phyloP scores from a whole-genome alignment of 179 eudicot species.

The Heliamphora pulchella region DNA sequence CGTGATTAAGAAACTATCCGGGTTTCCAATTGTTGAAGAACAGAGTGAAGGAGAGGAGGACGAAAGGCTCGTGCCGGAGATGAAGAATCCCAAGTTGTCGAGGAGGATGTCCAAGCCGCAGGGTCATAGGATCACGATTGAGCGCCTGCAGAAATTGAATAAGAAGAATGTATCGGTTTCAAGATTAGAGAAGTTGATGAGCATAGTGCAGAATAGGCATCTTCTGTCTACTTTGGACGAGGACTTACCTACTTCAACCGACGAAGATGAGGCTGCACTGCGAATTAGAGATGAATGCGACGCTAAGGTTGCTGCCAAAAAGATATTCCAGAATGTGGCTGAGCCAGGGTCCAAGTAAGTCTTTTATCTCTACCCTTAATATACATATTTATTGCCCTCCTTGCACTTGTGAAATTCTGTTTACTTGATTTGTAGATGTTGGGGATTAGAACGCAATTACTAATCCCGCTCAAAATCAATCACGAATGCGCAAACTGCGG shows the following conservation, averaged over 20 bases:
- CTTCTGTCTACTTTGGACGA: slow-evolving; percentile 46
- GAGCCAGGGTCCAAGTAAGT: slow-evolving; percentile 51
- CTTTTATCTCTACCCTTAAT: too few species aligned
- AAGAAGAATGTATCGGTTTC: slow-evolving; percentile 63
- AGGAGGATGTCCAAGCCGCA: slow-evolving; percentile 26
- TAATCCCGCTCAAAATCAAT: too few species aligned
- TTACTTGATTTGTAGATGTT: too few species aligned
- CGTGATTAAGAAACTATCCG: slow-evolving; percentile 45
- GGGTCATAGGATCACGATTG: slow-evolving; percentile 43
- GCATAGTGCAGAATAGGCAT: slow-evolving; percentile 40
- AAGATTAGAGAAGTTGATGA: slow-evolving; percentile 63
- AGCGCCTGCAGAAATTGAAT: slow-evolving; percentile 47
- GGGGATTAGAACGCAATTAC: too few species aligned
- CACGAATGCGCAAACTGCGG: too few species aligned
- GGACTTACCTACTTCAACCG: slow-evolving; percentile 27
- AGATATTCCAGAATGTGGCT: slow-evolving; percentile 49
- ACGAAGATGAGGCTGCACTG: slow-evolving; percentile 34
- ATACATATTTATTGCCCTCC: too few species aligned
- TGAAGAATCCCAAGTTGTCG: slow-evolving; percentile 36
- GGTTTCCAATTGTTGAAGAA: slow-evolving; percentile 41
- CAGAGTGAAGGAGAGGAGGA: slow-evolving; percentile 53
- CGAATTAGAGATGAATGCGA: slow-evolving; percentile 43
- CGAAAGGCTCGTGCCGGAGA: slow-evolving; percentile 48
- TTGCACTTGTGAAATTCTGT: too few species aligned
- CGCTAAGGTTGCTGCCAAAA: slow-evolving; percentile 57